Conservation (phyloP, 768 basidiomycete genomes). For the Lactarius hengduanensis region DNA sequence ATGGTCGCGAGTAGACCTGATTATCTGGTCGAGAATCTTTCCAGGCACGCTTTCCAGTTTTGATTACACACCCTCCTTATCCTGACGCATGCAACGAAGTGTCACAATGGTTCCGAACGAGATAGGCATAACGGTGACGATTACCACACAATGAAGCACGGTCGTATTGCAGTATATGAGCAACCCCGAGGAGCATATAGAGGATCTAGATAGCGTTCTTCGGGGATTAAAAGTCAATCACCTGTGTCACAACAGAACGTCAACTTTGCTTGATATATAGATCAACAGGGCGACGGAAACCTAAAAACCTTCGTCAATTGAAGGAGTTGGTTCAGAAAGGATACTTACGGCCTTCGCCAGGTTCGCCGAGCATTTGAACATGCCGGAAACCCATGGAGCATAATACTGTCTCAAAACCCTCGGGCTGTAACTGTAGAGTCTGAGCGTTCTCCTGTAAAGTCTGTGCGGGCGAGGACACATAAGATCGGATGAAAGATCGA, state of each 20-base stretch:
- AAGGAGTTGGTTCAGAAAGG: not conserved
- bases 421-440: too few species aligned
- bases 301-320: slow-evolving; percentile 16
- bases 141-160: slow-evolving; percentile 1
- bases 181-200: not conserved
- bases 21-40: slow-evolving; percentile 71
- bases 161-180: not conserved
- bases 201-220: not conserved
- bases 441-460: too few species aligned
- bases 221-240: not conserved
- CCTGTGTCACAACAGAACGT: not conserved
- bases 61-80: not conserved
- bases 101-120: slow-evolving; percentile 36
- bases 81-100: slow-evolving; percentile 15
- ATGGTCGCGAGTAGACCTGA: slow-evolving; percentile 62
- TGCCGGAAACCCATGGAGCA: too few species aligned
- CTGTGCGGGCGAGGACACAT: too few species aligned
- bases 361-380: too few species aligned
- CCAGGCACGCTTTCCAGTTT: slow-evolving; percentile 45
- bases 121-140: slow-evolving; percentile 35
- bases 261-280: slow-evolving; percentile 23
- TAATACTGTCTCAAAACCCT: too few species aligned
- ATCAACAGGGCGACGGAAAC: slow-evolving; percentile 29
- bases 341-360: not conserved
- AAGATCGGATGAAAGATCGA: too few species aligned